A percentile compares a stretch with the other conserved stretches of the same genome.
Evolutionary conservation across 2,329 filamentous ascomycete species (phyloP).

Genomic region (Aspergillus novoparasiticus): DNA sequence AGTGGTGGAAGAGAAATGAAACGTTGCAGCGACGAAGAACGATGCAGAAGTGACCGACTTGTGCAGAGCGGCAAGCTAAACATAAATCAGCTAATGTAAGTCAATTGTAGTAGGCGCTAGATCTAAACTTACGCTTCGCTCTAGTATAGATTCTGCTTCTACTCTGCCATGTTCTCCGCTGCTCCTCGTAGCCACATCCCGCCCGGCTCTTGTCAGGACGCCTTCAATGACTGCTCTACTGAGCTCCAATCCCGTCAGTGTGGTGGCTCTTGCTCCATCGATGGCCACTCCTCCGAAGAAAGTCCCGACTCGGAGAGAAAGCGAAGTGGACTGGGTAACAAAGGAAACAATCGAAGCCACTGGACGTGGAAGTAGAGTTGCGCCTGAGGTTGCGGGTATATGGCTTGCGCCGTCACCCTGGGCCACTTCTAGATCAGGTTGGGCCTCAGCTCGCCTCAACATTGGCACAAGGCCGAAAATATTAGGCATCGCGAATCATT

Average conservation of each 20-base stretch:
- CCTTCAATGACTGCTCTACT: constrained; percentile 49
- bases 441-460: constrained; percentile 14
- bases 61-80: constrained; percentile 47
- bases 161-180: constrained; percentile 50
- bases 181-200: constrained; percentile 46
- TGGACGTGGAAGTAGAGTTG: constrained; percentile 46
- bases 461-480: constrained; percentile 19
- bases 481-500: constrained; percentile 23
- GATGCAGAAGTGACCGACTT: constrained; percentile 50
- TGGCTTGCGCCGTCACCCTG: constrained; percentile 21
- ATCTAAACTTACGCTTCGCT: constrained; percentile 44
- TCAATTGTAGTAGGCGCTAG: background rate
- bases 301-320: constrained; percentile 47
- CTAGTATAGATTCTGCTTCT: constrained; percentile 48
- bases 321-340: constrained; percentile 48
- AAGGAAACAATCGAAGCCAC: constrained; percentile 49
- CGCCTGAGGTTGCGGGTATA: constrained; percentile 31
- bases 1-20: constrained; percentile 48
- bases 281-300: constrained; percentile 47
- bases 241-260: constrained; percentile 48
- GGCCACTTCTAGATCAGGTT: constrained; percentile 6
- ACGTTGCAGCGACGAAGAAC: constrained; percentile 50
- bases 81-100: constrained; percentile 10
- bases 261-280: constrained; percentile 47
- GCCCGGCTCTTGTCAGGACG: constrained; percentile 47